phyloP scores from a whole-genome alignment of 768 basidiomycete genomes.

The Mycena floridula region DNA sequence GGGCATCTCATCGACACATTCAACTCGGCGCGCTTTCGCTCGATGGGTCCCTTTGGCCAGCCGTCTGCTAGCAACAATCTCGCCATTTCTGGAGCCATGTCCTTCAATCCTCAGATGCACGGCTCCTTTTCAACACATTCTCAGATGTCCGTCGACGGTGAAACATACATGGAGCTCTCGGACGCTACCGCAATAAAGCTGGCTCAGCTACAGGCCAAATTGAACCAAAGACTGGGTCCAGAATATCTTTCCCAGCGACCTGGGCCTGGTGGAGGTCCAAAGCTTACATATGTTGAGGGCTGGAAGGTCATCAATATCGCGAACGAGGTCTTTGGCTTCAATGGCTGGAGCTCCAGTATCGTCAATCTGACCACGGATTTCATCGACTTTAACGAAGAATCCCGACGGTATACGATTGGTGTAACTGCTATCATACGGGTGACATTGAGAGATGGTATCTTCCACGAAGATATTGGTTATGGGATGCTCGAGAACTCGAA shows the following conservation, averaged over 20 bases:
- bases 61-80: conserved; percentile 16
- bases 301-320: conserved; percentile 98
- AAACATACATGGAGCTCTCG: conserved; percentile 36
- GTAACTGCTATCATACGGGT: conserved; percentile 84
- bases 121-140: conserved; percentile 26
- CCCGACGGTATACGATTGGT: conserved; percentile 60
- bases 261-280: conserved; percentile 81
- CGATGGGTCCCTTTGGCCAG: neutral
- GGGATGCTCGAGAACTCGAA: conserved; percentile 82
- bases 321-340: conserved; percentile 97
- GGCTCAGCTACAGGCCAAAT: conserved; percentile 69
- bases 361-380: conserved; percentile 74
- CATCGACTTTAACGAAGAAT: conserved; percentile 68
- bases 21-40: neutral
- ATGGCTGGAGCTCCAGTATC: conserved; percentile 87
- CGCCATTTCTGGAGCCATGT: conserved; percentile 47
- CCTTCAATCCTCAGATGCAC: conserved; percentile 57
- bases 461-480: conserved; percentile 93
- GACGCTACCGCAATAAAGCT: conserved; percentile 63
- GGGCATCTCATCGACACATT: too few species aligned
- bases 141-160: conserved; percentile 12
- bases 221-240: conserved; percentile 87
- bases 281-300: conserved; percentile 92
- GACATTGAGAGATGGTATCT: conserved; percentile 81
- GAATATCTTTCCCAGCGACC: conserved; percentile 88